Base-by-base conservation (phyloP, 805 yeast genomes). In the Blastobotrys mokoenaii region DNA sequence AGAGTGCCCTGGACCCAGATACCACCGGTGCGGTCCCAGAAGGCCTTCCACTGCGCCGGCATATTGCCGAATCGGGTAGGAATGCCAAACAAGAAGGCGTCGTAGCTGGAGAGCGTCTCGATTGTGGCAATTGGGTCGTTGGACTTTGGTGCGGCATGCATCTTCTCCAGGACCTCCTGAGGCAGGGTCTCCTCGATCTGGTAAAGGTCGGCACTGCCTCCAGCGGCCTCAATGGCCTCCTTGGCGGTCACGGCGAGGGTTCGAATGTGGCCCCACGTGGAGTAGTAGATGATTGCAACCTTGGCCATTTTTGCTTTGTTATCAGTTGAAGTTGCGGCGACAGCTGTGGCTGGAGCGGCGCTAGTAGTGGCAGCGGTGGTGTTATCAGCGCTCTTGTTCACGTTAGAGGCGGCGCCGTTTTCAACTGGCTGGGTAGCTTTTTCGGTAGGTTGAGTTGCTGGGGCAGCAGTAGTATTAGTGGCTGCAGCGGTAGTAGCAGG, bases 171-270 rank as follows among this genome's bases (percentile, higher is more conserved):
- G n/a, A 81, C 70, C 10, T 77, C 86, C 35, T 72, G 70, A 15
- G 79, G 56, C 40, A 86, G 69, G 27, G 95, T 86, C 67, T 87
- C 96, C 48, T 84, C 79, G 45, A 88, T 78, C 70, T 83, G 94
- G 73, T 66, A 84, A 54, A 87, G 71, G 56, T 78, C 80, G 30
- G 84, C 95, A 16, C 61, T 48, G 47, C 82, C 80, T 50, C 90
- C 94, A n/a, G 83, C 77, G 7, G 76, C 70, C 61, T 76, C 80
- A 38, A 84, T 73, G 55, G 94, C 95, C 46, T 67, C 66, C 67
- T 82, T 74, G 59, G 78, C 78, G 38, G 83, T 69, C 62, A 80
- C 76, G 32, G 95, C 94, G 56, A 84, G 59, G 36, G 70, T 66
- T 52, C 79, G 78, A 54, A 82, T 68, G 68, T 87, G 96, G 50